phyloP scores from a whole-genome alignment of 192 early-diverging fungal species.

The Neocallimastix lanati region DNA sequence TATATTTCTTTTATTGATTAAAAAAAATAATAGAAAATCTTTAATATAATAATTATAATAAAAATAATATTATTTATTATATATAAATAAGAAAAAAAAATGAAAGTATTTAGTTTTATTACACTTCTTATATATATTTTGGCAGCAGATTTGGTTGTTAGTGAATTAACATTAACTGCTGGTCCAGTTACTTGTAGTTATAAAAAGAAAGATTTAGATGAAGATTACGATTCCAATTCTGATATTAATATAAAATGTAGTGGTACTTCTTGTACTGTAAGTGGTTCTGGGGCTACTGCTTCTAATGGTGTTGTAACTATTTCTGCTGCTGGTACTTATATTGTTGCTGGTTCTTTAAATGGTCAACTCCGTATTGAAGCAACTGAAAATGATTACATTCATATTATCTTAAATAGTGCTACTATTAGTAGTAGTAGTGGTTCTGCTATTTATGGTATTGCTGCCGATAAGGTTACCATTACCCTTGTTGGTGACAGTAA shows the following conservation, averaged over 20 bases:
- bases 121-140: too few relatives aligned
- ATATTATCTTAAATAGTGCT: neutral
- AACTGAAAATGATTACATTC: neutral
- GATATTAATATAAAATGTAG: neutral
- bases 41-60: too few relatives aligned
- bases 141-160: neutral
- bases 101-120: too few relatives aligned
- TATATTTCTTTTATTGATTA: too few relatives aligned
- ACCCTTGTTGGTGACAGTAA: neutral
- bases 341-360: neutral
- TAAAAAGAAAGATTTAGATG: neutral
- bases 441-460: neutral
- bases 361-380: neutral
- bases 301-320: neutral
- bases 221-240: neutral
- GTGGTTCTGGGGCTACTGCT: neutral
- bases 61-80: too few relatives aligned
- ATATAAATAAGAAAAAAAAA: too few relatives aligned
- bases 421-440: neutral
- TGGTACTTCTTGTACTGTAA: neutral
- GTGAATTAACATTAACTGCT: neutral
- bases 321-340: neutral
- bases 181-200: neutral
- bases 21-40: too few relatives aligned
- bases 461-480: neutral